Base-by-base conservation (phyloP, 495 filamentous ascomycete genomes). In the Parathielavia appendiculata region DNA sequence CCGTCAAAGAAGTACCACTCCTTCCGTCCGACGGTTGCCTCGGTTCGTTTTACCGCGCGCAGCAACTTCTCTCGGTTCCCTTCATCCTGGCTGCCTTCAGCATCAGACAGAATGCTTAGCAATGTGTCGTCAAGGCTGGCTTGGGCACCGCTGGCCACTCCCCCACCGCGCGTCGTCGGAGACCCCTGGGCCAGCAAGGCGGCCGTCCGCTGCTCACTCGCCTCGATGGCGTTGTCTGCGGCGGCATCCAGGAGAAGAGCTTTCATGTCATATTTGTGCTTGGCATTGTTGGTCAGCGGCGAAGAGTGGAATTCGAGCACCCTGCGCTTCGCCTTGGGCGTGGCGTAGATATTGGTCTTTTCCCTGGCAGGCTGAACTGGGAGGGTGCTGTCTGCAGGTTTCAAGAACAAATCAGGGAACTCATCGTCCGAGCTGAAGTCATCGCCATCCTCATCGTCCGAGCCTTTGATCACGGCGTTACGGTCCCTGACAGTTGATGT, bases 31-130 rank as follows among this genome's bases (percentile, higher is more conserved):
- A 81, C 78, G 40, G 84, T 79, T 11, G 86, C 86, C 56, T 91
- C 87, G 10, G 88, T 92, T 61, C 91, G 81, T 61, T 83, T 80
- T 36, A 95, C 79, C 38, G 90, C 90, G 53, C 81, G 78, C 38
- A 86, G 72, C 9, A 93, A 70, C 68, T 83, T 86, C 49, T 75
- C 73, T 4, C 80, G 69, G 8, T 72, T 79, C 23, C 76, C 71
- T 32, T 79, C 82, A 53, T 84, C 80, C 48, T 82, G 79, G 4
- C 78, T 69, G n/a, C 47, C 56, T 1, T 79, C 75, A 12, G 74
- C 60, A 22, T 86, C 65, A 1, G 76, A 72, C 16, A 83, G 68
- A 13, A 85, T 64, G 17, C 69, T 65, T 53, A 63, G 61, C 54
- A 75, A 68, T 20, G 64, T 68, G n/a, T 75, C 71, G 32, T 72